A percentile compares a stretch with the other conserved stretches of the same genome.
Evolutionary conservation across 1,284 basidiomycete species (phyloP).

Genomic region (Pisolithus thermaeus): DNA sequence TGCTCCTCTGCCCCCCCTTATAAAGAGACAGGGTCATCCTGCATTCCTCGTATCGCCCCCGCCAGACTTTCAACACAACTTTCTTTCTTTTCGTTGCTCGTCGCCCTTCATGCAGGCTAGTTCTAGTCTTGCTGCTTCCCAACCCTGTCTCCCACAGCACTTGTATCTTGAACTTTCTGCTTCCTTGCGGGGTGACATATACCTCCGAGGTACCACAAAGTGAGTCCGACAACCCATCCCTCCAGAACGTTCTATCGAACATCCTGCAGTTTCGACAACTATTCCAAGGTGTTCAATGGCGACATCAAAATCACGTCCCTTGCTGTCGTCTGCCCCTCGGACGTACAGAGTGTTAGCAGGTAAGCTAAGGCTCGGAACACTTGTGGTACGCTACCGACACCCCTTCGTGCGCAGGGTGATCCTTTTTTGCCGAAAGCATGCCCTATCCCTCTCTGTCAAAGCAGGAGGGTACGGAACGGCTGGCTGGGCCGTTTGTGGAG

Average conservation of each 20-base stretch:
- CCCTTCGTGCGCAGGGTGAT: slow-evolving; percentile 44
- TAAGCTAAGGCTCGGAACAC: slow-evolving; percentile 31
- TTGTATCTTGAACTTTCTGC: slow-evolving; percentile 36
- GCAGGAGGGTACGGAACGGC: slow-evolving; percentile 86
- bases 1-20: slow-evolving; percentile 9
- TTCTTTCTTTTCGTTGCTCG: not conserved
- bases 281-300: slow-evolving; percentile 72
- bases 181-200: slow-evolving; percentile 43
- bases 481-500: slow-evolving; percentile 82
- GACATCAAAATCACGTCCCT: slow-evolving; percentile 57
- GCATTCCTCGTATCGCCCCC: slow-evolving; percentile 5
- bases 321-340: slow-evolving; percentile 62
- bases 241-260: not conserved
- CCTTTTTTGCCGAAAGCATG: slow-evolving; percentile 62
- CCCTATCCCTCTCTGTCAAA: slow-evolving; percentile 76
- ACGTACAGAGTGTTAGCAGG: slow-evolving; percentile 72
- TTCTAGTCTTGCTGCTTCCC: not conserved
- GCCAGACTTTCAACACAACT: not conserved
- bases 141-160: slow-evolving; percentile 4
- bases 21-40: slow-evolving; percentile 10
- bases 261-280: slow-evolving; percentile 50
- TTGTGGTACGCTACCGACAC: slow-evolving; percentile 2
- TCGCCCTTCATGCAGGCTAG: slow-evolving; percentile 11
- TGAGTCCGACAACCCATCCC: slow-evolving; percentile 20
- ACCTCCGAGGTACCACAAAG: slow-evolving; percentile 39